A percentile compares a stretch with the other conserved stretches of the same genome.
Evolutionary conservation across 2,329 filamentous ascomycete species (phyloP).

Genomic region (Neofusicoccum kwambonambiense): DNA sequence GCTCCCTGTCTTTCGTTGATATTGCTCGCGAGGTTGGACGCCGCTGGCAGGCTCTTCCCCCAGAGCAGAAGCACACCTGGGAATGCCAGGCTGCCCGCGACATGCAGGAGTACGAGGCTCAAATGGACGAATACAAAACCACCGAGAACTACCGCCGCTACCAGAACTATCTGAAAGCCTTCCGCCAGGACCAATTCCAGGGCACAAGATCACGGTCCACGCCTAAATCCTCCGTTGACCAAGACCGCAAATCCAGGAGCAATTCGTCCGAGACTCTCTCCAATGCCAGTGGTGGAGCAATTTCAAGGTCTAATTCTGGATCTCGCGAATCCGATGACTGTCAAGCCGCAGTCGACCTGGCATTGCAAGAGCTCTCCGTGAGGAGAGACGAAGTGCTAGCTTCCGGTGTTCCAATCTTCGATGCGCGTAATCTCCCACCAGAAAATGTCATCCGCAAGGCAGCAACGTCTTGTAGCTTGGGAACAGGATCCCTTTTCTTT

Average conservation of each 20-base stretch:
- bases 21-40: constrained; percentile 40
- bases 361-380: constrained; percentile 34
- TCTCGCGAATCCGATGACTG: constrained; percentile 30
- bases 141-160: constrained; percentile 38
- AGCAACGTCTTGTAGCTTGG: constrained; percentile 35
- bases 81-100: constrained; percentile 38
- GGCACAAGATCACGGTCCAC: not conserved
- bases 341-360: constrained; percentile 35
- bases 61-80: constrained; percentile 38
- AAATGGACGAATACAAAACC: constrained; percentile 42
- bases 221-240: not conserved
- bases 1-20: constrained; percentile 37
- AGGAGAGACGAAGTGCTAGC: constrained; percentile 33
- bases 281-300: not conserved
- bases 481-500: constrained; percentile 37
- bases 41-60: constrained; percentile 36
- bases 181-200: constrained; percentile 27
- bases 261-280: constrained; percentile 4
- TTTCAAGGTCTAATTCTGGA: constrained; percentile 26
- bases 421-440: constrained; percentile 29
- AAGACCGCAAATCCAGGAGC: not conserved
- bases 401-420: constrained; percentile 27
- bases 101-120: constrained; percentile 38
- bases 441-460: constrained; percentile 30
- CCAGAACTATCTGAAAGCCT: constrained; percentile 36